Conservation (phyloP, 495 filamentous ascomycete genomes). For the Aspergillus leporis region DNA sequence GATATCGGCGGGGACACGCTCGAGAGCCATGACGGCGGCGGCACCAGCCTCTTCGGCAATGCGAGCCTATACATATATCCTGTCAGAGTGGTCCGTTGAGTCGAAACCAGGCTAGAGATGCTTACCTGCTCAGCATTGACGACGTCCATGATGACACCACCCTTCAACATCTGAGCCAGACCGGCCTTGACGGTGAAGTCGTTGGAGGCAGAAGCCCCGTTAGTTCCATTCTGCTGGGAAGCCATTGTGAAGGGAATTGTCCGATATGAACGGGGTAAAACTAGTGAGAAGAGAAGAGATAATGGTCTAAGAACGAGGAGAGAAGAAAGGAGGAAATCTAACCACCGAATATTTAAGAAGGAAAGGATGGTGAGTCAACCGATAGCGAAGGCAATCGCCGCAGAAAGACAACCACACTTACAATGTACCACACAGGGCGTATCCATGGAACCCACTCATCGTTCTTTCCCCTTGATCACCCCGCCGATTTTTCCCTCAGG, state of each 20-base stretch:
- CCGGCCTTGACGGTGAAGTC: slow-evolving; percentile 86
- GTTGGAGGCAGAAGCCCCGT: slow-evolving; percentile 34
- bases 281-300: slow-evolving; percentile 8
- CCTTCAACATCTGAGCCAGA: slow-evolving; percentile 95
- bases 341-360: not conserved
- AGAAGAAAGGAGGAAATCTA: slow-evolving; percentile 1
- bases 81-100: slow-evolving; percentile 1
- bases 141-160: slow-evolving; percentile 99
- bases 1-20: slow-evolving; percentile 97
- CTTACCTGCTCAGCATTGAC: slow-evolving; percentile 85
- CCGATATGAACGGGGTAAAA: not conserved
- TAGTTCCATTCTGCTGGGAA: slow-evolving; percentile 26
- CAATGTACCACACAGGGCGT: not conserved
- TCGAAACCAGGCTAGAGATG: not conserved
- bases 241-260: slow-evolving; percentile 33
- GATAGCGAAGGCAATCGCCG: not conserved
- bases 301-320: slow-evolving; percentile 11
- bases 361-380: slow-evolving; percentile 24
- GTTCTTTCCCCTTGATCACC: slow-evolving; percentile 1
- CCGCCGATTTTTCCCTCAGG: slow-evolving; percentile 11
- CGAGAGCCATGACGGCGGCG: slow-evolving; percentile 95
- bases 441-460: slow-evolving; percentile 14
- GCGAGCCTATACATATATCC: slow-evolving; percentile 57
- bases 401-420: not conserved
- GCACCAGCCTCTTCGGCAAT: slow-evolving; percentile 98